Evolutionary conservation across 176 grass and related monocot species (phyloP), one percentile per base, ranked within the genome.

Genomic region (Avena sativa): DNA sequence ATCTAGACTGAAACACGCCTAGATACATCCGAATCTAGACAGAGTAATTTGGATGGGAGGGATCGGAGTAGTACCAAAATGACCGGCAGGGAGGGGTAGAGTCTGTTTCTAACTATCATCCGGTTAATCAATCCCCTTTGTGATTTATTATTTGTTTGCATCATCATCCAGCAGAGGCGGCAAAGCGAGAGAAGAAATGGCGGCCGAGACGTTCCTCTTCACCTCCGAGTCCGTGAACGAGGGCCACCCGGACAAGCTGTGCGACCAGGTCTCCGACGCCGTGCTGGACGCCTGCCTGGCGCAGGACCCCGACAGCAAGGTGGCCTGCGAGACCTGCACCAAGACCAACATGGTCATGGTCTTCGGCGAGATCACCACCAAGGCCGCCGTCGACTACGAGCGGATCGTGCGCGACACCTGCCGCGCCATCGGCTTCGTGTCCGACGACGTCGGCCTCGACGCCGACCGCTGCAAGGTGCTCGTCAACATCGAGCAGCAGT

Each of bases 311-410:
- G 90, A 92, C 53, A 92, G 90, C 90, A 92, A 92, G 90, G 90
- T 92, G 0, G 90, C 90, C 38, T 95, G 93, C 79, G 93, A 95
- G 89, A 91, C 93, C 0, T 93, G 91, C 87, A 95, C 93, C 69
- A 95, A 95, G 93, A 95, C 93, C 23, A 95, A 95, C 89, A 95
- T 95, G 93, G 93, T 95, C 4, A 95, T 95, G 93, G 93, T 95
- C 14, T 95, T 95, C 56, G 93, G 93, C 4, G 93, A 95, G 86
- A 95, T 95, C 89, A 95, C 93, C 56, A 95, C 93, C 87, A 95
- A 93, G 87, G 93, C 93, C 36, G 79, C 86, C 12, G 76, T 95
- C 2, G 89, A 95, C 91, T 95, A 95, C 51, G 93, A 95, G 87
- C 93, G 93, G 91, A 96, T 96, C 7, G 94, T 96, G n/a, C 94